phyloP scores from a whole-genome alignment of 1,284 basidiomycete genomes.

The Porodaedalea pini region DNA sequence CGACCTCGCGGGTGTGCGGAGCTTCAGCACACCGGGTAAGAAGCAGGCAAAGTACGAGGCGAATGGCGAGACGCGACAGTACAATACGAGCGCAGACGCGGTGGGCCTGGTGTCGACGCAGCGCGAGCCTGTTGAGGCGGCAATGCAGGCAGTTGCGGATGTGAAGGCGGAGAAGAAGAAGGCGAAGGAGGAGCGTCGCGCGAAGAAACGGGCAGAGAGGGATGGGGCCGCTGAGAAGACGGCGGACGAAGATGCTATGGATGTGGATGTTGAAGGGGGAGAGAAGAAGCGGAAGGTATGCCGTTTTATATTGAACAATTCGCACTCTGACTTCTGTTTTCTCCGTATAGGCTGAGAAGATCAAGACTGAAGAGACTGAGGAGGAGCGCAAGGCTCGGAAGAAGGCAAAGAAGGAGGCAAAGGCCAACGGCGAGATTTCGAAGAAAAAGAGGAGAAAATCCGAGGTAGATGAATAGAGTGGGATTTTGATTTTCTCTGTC shows the following conservation, averaged over 20 bases:
- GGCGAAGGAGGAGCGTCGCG: conserved; percentile 75
- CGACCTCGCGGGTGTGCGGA: conserved; percentile 64
- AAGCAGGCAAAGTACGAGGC: conserved; percentile 79
- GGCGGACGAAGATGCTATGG: conserved; percentile 28
- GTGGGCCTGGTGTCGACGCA: conserved; percentile 81
- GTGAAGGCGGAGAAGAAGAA: conserved; percentile 77
- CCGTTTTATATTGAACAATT: not conserved
- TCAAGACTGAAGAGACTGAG: conserved; percentile 56
- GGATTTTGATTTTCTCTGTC: conserved; percentile 19
- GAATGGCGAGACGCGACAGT: conserved; percentile 70
- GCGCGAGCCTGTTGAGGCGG: conserved; percentile 66
- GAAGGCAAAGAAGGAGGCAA: conserved; percentile 68
- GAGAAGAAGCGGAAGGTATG: conserved; percentile 32
- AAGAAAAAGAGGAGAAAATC: conserved; percentile 78
- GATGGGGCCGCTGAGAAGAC: conserved; percentile 36
- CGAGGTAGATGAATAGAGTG: conserved; percentile 36
- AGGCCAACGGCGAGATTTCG: conserved; percentile 55
- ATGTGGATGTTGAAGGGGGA: conserved; percentile 22
- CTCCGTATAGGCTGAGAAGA: conserved; percentile 21
- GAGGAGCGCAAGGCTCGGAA: conserved; percentile 71
- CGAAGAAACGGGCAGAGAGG: conserved; percentile 65
- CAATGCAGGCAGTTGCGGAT: conserved; percentile 62
- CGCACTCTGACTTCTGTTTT: not conserved
- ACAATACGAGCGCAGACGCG: conserved; percentile 80
- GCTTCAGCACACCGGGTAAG: conserved; percentile 58